Base-by-base conservation (phyloP, 495 filamentous ascomycete genomes). In the Hypomontagnella submonticulosa region DNA sequence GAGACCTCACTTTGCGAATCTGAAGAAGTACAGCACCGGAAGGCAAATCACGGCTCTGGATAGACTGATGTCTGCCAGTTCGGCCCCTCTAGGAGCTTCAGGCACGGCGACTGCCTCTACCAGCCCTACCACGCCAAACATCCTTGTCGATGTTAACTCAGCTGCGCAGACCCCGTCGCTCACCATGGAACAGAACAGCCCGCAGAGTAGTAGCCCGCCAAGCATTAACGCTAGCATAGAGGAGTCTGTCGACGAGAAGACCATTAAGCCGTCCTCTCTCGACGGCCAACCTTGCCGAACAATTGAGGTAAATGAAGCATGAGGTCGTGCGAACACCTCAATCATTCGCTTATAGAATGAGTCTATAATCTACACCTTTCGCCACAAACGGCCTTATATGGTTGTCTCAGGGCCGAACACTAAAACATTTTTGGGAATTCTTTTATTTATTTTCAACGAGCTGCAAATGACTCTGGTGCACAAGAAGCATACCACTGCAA, bases 11-110 rank as follows among this genome's bases (percentile, higher is more conserved):
- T 81, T 99, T 12, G 78, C 80, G 18, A 81, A 83, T 46, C 75
- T 94, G 18, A 96, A 92, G 77, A 90, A 88, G 63, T 85, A 83
- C 56, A 87, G 85, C 63, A 89, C 87, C 57, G 90, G 90, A 43
- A 93, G 93, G 70, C 92, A 97, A 71, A 87, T 96, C 27, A 78
- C 82, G 4, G 87, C 87, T 2, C 85, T 92, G 18, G 89, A 91
- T 58, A 84, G 86, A 54, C 75, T 91, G 44, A 81, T 87, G 46
- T 81, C 79, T 3, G 71, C 70, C 4, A 69, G 74, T 42, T 65
- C 73, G 9, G 46, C 61, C 64, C 33, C 37, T 43, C 23, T 27
- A n/a, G 20, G 23, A 27, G 63, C 42, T 20, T n/a, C n/a, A n/a
- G n/a, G n/a, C n/a, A n/a, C n/a, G n/a, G n/a, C n/a, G n/a, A 43